Evolutionary conservation across 305 asterid genomes (phyloP), one percentile per base, ranked within the genome.

Genomic region (Rubia peregrina): DNA sequence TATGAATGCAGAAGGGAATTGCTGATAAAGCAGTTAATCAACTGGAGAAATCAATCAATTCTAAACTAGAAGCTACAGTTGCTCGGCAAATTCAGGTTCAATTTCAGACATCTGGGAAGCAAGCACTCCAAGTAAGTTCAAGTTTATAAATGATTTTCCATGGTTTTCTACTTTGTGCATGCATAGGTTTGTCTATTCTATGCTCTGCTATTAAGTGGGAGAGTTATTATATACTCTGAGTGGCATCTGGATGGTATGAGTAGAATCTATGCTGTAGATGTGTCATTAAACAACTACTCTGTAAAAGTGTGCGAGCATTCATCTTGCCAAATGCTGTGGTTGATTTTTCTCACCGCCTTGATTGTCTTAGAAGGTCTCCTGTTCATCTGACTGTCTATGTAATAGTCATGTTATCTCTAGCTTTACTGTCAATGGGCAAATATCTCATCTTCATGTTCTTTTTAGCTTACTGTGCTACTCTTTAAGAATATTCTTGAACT

Each of bases 101-200:
- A 62, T 90, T 92, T 80, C 97, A 86, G 81, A 87, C 95, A 74
- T 85, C 96, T 80, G 98, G 98, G 81, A 92, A 83, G 83, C 98
- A 88, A 83, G 92, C 89, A 68, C 95, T 92, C 78, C 97, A 92
- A 93, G 98, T 90, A 78, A 46, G 78, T 61, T 61, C 5, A 19
- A 26, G 46, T 30, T 22, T 67, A 53, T 12, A 42, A 12, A 7
- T 61, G 41, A 71, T 24, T 56, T 8, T 24, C 46, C 63, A 12
- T 22, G 1, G 30, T 48, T 17, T 22, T 24, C 49, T 13, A 26
- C 13, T 22, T 63, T 19, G n/a, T 17, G 26, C 62, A 24, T 41
- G 53, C 65, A 43, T 3, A 21, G 42, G 41, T 30, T 22, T 40
- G 3, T 43, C 2, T 21, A 4, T 56, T 69, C 21, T 13, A 13